These are phyloP conservation scores for Rhypophila decipiens DNA, from an alignment of 495 filamentous ascomycete species.

Conservation along the genomic window DNA sequence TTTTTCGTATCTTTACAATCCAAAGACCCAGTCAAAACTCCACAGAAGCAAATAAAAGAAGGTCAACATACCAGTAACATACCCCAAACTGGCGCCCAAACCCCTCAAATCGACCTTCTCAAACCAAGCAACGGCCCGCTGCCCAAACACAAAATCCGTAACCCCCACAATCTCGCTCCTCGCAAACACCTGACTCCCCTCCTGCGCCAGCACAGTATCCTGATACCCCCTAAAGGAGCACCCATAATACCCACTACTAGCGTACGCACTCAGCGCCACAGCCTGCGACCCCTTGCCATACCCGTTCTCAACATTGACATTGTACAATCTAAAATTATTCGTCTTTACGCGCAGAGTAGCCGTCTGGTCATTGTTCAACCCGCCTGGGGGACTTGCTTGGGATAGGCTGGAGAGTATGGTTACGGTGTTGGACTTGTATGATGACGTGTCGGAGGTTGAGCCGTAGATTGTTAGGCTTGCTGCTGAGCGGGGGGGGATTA, in stretches of 20 bases:
- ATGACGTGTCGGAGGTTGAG: slow-evolving; percentile 48
- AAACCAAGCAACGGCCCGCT: slow-evolving; percentile 55
- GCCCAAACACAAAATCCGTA: slow-evolving; percentile 64
- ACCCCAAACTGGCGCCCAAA: slow-evolving; percentile 37
- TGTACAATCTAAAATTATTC: slow-evolving; percentile 51
- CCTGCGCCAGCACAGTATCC: slow-evolving; percentile 55
- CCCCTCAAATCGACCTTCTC: slow-evolving; percentile 52
- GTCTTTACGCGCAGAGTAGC: slow-evolving; percentile 51
- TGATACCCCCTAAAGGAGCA: slow-evolving; percentile 53
- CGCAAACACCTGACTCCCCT: slow-evolving; percentile 53
- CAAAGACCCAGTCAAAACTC: too few species aligned
- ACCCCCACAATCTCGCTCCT: slow-evolving; percentile 51
- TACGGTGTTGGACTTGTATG: slow-evolving; percentile 52
- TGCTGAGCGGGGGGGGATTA: slow-evolving; percentile 38
- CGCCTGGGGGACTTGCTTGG: slow-evolving; percentile 38
- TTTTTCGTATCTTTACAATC: too few species aligned
- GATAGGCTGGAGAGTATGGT: slow-evolving; percentile 45
- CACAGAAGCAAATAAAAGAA: not conserved
- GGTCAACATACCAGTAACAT: slow-evolving; percentile 40
- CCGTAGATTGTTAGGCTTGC: slow-evolving; percentile 52
- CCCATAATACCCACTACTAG: slow-evolving; percentile 53
- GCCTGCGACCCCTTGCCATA: slow-evolving; percentile 51
- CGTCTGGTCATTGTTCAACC: slow-evolving; percentile 39
- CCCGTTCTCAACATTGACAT: slow-evolving; percentile 55
- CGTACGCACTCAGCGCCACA: slow-evolving; percentile 51